Evolutionary conservation across 2,329 filamentous ascomycete species (phyloP).

Genomic region (Fusarium fracticaudum): DNA sequence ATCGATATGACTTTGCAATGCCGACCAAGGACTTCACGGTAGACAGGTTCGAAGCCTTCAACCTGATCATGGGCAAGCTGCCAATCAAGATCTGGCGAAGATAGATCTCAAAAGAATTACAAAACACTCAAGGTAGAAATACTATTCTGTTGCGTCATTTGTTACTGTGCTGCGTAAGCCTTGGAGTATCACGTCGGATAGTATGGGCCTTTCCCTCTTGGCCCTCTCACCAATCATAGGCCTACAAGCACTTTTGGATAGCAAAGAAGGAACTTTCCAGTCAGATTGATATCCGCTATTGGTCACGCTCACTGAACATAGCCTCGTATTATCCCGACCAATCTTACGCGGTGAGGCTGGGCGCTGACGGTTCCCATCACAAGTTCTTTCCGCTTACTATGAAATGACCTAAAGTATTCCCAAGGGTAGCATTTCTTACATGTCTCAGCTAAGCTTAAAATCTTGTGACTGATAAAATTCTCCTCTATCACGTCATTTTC

Average conservation of each 20-base stretch:
- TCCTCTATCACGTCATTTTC: background rate
- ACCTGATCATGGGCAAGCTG: conserved; percentile 1
- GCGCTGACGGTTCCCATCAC: background rate
- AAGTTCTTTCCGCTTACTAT: background rate
- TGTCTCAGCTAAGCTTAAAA: conserved; percentile 3
- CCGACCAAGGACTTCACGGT: background rate
- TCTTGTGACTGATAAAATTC: background rate
- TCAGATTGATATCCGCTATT: fast-evolving
- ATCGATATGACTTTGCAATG: conserved; percentile 52
- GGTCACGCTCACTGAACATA: background rate
- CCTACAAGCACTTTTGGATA: too few relatives aligned
- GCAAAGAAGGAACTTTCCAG: background rate
- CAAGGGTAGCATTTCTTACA: background rate
- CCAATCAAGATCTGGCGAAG: background rate
- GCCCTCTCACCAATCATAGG: background rate
- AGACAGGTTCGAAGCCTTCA: background rate
- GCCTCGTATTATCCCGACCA: background rate
- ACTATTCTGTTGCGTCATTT: background rate
- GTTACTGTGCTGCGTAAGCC: too few relatives aligned
- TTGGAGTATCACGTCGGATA: background rate
- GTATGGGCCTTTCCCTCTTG: background rate
- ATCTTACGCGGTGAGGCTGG: background rate
- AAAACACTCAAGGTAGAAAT: background rate
- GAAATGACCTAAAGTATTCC: fast-evolving
- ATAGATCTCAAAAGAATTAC: background rate